These are phyloP conservation scores for Solanum sparsipilum DNA, from an alignment of 257 asterid species.

Conservation along the genomic window DNA sequence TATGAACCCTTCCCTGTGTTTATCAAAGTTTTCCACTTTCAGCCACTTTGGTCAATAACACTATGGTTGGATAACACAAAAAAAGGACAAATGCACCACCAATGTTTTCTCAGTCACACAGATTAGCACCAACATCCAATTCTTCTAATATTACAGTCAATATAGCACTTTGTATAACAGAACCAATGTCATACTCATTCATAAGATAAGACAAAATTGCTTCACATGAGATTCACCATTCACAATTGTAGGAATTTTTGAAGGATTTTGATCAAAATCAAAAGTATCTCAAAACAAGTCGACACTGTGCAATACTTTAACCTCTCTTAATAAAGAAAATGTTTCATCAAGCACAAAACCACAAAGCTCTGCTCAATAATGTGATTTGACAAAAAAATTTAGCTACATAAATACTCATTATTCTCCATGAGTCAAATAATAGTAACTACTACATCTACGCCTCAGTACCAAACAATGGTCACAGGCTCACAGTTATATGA, in stretches of 20 bases:
- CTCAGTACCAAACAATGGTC: not conserved
- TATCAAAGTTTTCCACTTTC: constrained; percentile 9
- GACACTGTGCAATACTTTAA: not conserved
- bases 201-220: not conserved
- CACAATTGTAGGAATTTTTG: not conserved
- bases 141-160: not conserved
- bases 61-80: not conserved
- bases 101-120: not conserved
- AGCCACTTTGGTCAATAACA: constrained; percentile 1
- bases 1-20: constrained; percentile 92
- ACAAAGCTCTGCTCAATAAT: not conserved
- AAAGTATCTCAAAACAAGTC: not conserved
- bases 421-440: not conserved
- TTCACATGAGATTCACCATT: not conserved
- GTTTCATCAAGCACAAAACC: not conserved
- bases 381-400: not conserved
- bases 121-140: not conserved
- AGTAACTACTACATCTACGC: not conserved
- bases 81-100: not conserved
- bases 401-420: not conserved
- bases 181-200: not conserved
- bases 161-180: not conserved
- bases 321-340: not conserved
- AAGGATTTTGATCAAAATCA: not conserved
- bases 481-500: not conserved